Base-by-base conservation (phyloP, 2,329 filamentous ascomycete species). In the Aspergillus pseudoterreus region DNA sequence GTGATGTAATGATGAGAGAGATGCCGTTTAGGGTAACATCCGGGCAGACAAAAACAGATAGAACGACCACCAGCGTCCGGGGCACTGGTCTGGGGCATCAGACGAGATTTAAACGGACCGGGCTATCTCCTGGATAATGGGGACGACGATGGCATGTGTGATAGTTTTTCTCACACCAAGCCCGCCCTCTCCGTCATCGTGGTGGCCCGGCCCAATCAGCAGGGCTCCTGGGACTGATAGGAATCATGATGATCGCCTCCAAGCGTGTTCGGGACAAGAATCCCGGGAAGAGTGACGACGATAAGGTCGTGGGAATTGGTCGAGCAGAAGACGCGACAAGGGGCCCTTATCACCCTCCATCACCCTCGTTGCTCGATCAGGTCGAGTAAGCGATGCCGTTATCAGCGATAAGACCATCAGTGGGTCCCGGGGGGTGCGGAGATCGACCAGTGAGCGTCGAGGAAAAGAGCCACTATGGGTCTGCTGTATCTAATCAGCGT, bases 381-480 rank as follows among this genome's bases (percentile, higher is more conserved):
- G 33, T 57, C 54, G 53, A 60, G 62, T 60, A 63, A 62, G 53
- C 53, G 42, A 22, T 22, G 43, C 44, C 44, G 59, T 65, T 65
- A 66, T 66, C 64, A 53, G 51, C 45, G 51, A 57, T 50, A 50
- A 45, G 49, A 21, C 17, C 39, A 15, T 24, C 49, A 32, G 42
- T 24, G 38, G 38, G 43, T 19, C 19, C 19, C 19, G 19, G 2
- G 19, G 3, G 19, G 19, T 19, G 19, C 32, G 36, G 30, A 33
- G n/a, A 19, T 14, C 22, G 49, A 27, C 39, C 14, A 42, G 39
- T 42, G 6, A 42, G 17, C 39, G 10, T 30, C 27, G 8, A 30
- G 10, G 3, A 11, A 30, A 9, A 30, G 11, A 2, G 27, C 27
- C 27, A 6, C 4, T 62, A 59, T 57, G 59, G 17, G 27, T 24